Evolutionary conservation across 1,284 basidiomycete species (phyloP), one percentile per base, ranked within the genome.

Genomic region (Sporisorium exsertum): DNA sequence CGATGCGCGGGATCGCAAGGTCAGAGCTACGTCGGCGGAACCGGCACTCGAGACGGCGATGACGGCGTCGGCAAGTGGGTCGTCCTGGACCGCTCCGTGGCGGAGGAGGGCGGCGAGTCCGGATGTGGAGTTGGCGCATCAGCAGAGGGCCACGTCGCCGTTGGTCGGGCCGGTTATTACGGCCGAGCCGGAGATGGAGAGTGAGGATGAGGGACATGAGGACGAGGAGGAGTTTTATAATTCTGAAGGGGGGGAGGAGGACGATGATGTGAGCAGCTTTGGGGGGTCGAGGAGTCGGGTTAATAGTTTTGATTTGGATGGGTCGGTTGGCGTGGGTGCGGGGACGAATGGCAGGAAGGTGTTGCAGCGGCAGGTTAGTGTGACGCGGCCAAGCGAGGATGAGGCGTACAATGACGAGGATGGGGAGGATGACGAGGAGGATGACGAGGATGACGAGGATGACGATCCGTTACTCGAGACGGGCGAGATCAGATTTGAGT

Each of bases 401-500:
- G 71, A 71, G 12, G 71, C 64, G 9, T 66, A 68, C 29, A 68
- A 69, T 3, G 72, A 64, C 12, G 79, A 63, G 9, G 70, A 78
- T 22, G 79, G 72, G 63, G 65, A 65, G 2, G 74, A 67, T 0
- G 72, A 69, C 12, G 76, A 69, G 0, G 50, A 60, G 1, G 62
- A 52, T 16, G 58, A 58, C 1, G 58, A 64, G 10, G 60, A 66
- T 22, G 58, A 62, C 33, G 77, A 82, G 4, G 81, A 78, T 24
- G 79, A 83, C 24, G 82, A 84, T 42, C 71, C 69, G 49, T 60
- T 85, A 20, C 64, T 85, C 8, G 81, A 80, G 49, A 72, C 72
- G 10, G 84, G 84, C 15, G 84, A 85, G 57, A 83, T 85, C 33
- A 58, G 79, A 40, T 85, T 85, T 57, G 84, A 85, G 43, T 83